Evolutionary conservation across 2,329 filamentous ascomycete genomes (phyloP), one percentile per base, ranked within the genome.

Genomic region (Curvularia eragrostidis): DNA sequence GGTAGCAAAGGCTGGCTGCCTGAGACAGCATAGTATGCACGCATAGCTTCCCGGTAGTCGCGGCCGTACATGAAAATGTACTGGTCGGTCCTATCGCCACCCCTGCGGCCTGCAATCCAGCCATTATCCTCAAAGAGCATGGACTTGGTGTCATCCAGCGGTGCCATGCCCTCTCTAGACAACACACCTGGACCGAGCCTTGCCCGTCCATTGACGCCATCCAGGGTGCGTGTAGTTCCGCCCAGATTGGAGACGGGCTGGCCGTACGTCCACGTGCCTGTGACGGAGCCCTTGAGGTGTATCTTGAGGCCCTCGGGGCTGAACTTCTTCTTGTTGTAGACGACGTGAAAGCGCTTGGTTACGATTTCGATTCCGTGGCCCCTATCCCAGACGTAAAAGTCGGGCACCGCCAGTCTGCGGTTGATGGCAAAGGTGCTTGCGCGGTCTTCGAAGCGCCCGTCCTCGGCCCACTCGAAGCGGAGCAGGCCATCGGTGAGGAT

Each of bases 351-450:
- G 49, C 79, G 74, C 6, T 80, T 69, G 0, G 85, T 88, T 62
- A 82, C 80, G 59, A 89, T 86, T 65, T 87, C 81, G 8, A 89
- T 76, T 12, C 71, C 66, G 23, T 80, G 72, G 1, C 80, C 73
- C 12, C 72, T 73, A 19, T 87, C 81, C 52, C 79, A 74, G 47
- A 84, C 75, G 5, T 77, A 78, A 64, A 83, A 86, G 41, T 81
- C 68, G 0, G 81, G 81, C 0, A 82, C 79, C 1, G 80, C 73
- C 24, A 84, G 77, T 10, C 77, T 72, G 24, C 86, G 79, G 61
- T 85, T 83, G 54, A 85, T 78, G n/a, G 86, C 87, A 67, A 89
- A 86, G 9, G 83, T 84, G 0, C 85, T 88, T 0, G 84, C 83
- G 4, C 86, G 81, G 67, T 89, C 85, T 67, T 89, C 87, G 64